Evolutionary conservation across 2,329 filamentous ascomycete genomes (phyloP), one percentile per base, ranked within the genome.

Genomic region (Juglanconis juglandina): DNA sequence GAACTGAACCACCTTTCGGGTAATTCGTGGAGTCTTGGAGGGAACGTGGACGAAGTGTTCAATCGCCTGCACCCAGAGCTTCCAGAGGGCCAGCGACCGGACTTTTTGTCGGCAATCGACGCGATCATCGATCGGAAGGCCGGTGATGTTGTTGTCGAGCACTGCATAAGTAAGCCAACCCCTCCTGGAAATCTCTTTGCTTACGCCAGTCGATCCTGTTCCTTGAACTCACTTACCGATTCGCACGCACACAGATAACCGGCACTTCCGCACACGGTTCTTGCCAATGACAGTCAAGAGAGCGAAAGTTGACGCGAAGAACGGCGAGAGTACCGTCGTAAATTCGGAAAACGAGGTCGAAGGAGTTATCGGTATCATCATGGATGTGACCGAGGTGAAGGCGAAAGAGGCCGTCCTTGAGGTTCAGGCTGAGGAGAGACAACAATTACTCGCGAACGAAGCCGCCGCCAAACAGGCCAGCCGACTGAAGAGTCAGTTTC

Each of bases 381-480:
- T 92, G 82, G 89, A 93, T 68, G 85, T 92, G 5, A 92, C 90
- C 0, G 88, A 91, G 66, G 72, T 91, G 34, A 87, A 87, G 64
- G 77, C 83, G 59, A 81, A 86, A 57, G 88, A 88, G 65, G 77
- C 81, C 47, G 85, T 87, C 44, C 71, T 92, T 13, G 80, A 83
- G 61, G 79, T 81, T 61, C 85, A 89, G 66, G 85, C 86, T 48
- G 83, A 82, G 65, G 88, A 91, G 67, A 93, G 92, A 67, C 79
- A 84, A 13, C 84, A 84, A 61, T 79, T 92, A 1, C 76, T 91
- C 62, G 89, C 89, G 5, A 91, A 92, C 64, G 89, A 91, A 68
- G 85, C 86, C 7, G 89, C 90, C 14, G 90, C 90, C 1, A 92
- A 91, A 69, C 90, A 93, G 72, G 90, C 90, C 2, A 92, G 87